A percentile compares a stretch with the other conserved stretches of the same genome.
Evolutionary conservation across 2,329 filamentous ascomycete species (phyloP).

Genomic region (Fusarium decemcellulare): DNA sequence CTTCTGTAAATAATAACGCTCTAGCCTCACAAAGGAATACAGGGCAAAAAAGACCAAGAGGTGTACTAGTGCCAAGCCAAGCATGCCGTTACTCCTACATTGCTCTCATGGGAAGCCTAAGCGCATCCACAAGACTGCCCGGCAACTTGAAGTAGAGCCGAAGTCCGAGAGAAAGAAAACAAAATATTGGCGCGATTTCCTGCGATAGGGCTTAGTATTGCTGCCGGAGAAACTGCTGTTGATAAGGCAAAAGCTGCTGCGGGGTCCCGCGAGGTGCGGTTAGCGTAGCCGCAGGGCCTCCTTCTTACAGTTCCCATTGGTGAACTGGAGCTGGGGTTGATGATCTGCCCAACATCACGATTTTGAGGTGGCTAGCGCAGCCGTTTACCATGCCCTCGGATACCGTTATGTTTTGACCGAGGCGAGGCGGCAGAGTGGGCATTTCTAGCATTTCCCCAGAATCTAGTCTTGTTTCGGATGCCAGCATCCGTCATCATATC

Average conservation of each 20-base stretch:
- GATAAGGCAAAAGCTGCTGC: neutral
- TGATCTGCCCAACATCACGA: neutral
- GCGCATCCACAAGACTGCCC: no score
- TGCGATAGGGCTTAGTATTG: no score
- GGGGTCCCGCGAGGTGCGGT: neutral
- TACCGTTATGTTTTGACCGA: neutral
- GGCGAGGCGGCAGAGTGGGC: neutral
- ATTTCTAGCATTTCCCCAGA: neutral
- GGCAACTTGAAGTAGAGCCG: no score
- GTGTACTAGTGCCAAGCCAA: no score
- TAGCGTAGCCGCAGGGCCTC: neutral
- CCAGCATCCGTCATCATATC: neutral
- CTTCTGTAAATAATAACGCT: no score
- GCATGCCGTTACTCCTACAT: no score
- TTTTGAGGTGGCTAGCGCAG: neutral
- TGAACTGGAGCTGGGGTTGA: neutral
- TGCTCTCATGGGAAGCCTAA: no score
- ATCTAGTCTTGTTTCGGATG: neutral
- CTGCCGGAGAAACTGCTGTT: no score
- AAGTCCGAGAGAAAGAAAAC: no score
- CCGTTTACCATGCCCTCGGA: neutral
- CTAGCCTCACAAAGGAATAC: no score
- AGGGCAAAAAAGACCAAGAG: no score
- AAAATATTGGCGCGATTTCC: no score
- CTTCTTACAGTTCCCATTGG: neutral